These are phyloP conservation scores for Solanum virginianum DNA, from an alignment of 257 asterid species.

Conservation along the genomic window DNA sequence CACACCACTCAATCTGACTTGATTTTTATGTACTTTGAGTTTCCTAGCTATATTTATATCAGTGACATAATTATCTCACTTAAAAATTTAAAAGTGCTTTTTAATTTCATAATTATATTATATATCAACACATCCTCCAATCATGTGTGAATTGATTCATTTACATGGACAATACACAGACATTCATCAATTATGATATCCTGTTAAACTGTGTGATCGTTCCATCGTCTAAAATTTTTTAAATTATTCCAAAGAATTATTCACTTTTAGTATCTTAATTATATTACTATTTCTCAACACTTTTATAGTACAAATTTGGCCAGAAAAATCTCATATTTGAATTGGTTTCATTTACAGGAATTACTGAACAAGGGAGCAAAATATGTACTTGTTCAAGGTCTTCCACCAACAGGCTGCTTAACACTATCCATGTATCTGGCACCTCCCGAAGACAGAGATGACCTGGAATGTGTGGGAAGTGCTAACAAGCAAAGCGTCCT, in stretches of 20 bases:
- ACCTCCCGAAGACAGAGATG: constrained; percentile 40
- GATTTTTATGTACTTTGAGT: neutral
- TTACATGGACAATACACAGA: neutral
- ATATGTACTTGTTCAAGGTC: constrained; percentile 66
- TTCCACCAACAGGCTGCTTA: constrained; percentile 86
- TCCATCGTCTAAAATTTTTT: neutral
- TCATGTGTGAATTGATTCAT: neutral
- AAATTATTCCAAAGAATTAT: neutral
- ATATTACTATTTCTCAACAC: too few relatives aligned
- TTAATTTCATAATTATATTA: neutral
- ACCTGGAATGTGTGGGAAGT: constrained; percentile 38
- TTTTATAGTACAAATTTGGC: neutral
- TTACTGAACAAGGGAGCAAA: constrained; percentile 58
- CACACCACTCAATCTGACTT: neutral
- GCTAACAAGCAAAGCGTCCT: constrained; percentile 25
- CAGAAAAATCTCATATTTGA: neutral
- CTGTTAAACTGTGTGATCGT: neutral
- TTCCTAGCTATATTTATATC: neutral
- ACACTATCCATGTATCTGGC: constrained; percentile 47
- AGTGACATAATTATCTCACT: neutral
- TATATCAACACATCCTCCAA: neutral
- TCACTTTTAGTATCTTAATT: too few relatives aligned
- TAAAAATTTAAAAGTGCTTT: neutral
- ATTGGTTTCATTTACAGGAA: constrained; percentile 18
- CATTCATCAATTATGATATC: neutral